Evolutionary conservation across 129 eudicot genomes (phyloP), one percentile per base, ranked within the genome.

Genomic region (Scalesia atractyloides): DNA sequence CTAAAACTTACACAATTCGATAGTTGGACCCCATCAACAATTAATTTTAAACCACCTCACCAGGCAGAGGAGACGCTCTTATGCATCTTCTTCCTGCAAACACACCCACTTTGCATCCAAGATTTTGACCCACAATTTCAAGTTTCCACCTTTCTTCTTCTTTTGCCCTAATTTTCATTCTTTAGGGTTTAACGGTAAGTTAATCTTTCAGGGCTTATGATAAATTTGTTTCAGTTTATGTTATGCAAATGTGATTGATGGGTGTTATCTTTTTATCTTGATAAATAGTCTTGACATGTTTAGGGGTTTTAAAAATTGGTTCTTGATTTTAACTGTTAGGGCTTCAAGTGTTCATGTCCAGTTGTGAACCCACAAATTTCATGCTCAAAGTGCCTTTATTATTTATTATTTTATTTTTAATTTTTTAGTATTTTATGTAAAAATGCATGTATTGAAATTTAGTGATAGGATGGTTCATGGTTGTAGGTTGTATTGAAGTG

Each of bases 401-500:
- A 7, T 41, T 41, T 41, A 41, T 41, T 41, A 9, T 41, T 8
- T 39, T 39, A 37, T 4, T 37, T 37, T 2, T 37, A 7, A 5
- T 41, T 41, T 41, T 41, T 41, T 8, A 7, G 1, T 41, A 6
- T 41, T 41, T 41, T 41, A 41, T 0, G 10, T 41, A 7, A 41
- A 7, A 13, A 68, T n/a, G 17, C 33, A 41, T 60, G 64, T 14
- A 26, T 34, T 69, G 76, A 61, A 60, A 50, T 69, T 33, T 64
- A 48, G 24, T 76, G 36, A 77, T 76, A 79, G 85, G 83, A 85
- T 87, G 89, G 80, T 85, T 77, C 82, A 85, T 87, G 89, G 80
- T 85, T 77, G 61, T 76, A 86, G 73, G 80, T 64, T 56, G 51
- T 68, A 75, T 53, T 67, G 37, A 73, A 73, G 72, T 50, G 75